These are phyloP conservation scores for Halteria grandinella DNA, from an alignment of 73 alveolate genomes.

Conservation along the genomic window DNA sequence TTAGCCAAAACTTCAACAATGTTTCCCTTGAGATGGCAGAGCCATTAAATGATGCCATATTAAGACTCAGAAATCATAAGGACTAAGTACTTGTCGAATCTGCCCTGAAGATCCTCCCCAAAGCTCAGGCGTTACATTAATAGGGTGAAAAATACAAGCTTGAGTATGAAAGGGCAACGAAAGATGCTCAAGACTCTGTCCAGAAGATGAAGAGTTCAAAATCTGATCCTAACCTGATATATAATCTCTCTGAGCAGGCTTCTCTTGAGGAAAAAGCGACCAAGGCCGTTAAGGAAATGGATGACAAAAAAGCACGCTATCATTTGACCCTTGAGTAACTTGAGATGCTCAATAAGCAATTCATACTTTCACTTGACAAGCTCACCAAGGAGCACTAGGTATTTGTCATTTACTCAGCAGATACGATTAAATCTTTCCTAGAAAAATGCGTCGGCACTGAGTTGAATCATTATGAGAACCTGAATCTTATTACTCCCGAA, in stretches of 20 bases:
- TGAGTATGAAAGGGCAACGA: slow-evolving; percentile 23
- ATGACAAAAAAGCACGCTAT: no score
- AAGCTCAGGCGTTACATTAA: slow-evolving; percentile 4
- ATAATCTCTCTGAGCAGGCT: slow-evolving; percentile 19
- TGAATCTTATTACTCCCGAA: slow-evolving; percentile 34
- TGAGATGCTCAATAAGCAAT: no score
- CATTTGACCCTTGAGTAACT: no score
- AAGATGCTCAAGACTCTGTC: slow-evolving; percentile 15
- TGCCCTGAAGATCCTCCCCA: slow-evolving; percentile 26
- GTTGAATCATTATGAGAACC: slow-evolving; percentile 33
- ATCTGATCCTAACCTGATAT: slow-evolving; percentile 17
- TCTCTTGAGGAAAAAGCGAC: no score
- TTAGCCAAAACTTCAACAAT: slow-evolving; percentile 12
- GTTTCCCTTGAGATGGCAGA: background rate
- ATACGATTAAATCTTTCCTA: background rate
- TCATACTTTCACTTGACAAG: no score
- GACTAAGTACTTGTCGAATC: background rate
- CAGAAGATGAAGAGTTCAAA: slow-evolving; percentile 13
- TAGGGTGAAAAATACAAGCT: slow-evolving; percentile 4
- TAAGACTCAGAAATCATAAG: background rate
- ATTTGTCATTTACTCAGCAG: no score
- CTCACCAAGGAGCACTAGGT: no score
- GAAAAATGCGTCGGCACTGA: slow-evolving; percentile 31
- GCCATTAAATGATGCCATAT: background rate
- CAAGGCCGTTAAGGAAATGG: no score